phyloP scores from a whole-genome alignment of 768 basidiomycete genomes.

The Peribolospora baueri region DNA sequence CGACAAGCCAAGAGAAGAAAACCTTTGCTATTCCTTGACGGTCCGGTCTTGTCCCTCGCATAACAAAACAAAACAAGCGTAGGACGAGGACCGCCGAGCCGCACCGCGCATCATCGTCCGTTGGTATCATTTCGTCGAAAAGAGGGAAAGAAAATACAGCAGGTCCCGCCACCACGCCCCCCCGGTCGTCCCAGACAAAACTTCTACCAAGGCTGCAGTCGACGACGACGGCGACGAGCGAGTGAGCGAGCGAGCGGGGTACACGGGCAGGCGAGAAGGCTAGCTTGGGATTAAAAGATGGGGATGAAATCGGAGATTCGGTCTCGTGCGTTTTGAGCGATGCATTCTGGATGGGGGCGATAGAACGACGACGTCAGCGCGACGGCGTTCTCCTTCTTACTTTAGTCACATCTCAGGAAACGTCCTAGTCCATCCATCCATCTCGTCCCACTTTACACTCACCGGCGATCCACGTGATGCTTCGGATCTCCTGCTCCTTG shows the following conservation, averaged over 20 bases:
- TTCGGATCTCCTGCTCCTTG: conserved; percentile 27
- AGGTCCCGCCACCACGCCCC: no score
- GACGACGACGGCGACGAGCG: no score
- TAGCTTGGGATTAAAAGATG: conserved; percentile 17
- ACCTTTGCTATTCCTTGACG: no score
- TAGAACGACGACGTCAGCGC: neutral
- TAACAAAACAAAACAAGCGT: no score
- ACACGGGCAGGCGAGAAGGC: neutral
- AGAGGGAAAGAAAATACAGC: no score
- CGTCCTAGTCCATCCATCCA: neutral
- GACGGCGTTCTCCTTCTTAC: neutral
- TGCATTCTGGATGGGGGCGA: conserved; percentile 37
- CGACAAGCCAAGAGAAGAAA: no score
- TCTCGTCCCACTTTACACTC: neutral
- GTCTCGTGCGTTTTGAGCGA: conserved; percentile 85
- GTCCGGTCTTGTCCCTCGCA: no score
- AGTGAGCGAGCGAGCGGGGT: neutral
- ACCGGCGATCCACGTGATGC: conserved; percentile 20
- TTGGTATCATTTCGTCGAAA: no score
- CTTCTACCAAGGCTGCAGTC: no score
- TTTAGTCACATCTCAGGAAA: neutral
- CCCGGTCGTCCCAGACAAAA: no score
- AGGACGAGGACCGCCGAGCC: no score
- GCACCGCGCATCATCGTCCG: no score
- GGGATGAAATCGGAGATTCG: conserved; percentile 35